Evolutionary conservation across 495 filamentous ascomycete genomes (phyloP).

Genomic region (Parathielavia appendiculata): DNA sequence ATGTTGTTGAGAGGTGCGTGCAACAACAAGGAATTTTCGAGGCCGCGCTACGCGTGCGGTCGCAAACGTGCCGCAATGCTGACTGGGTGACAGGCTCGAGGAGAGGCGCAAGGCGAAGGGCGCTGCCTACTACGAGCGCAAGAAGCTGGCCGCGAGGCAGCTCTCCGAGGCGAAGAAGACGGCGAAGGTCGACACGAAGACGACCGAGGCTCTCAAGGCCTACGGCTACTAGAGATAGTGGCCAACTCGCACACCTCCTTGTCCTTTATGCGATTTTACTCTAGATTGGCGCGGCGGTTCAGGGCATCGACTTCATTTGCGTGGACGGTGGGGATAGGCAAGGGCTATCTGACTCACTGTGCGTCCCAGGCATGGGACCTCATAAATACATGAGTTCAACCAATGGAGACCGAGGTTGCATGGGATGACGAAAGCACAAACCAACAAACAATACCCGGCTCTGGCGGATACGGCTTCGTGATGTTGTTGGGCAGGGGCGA

Average conservation of each 20-base stretch:
- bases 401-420: conserved; percentile 36
- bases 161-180: conserved; percentile 85
- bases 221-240: conserved; percentile 50
- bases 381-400: conserved; percentile 40
- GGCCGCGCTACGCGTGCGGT: not conserved
- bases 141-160: conserved; percentile 89
- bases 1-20: conserved; percentile 91
- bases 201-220: conserved; percentile 48
- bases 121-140: conserved; percentile 97
- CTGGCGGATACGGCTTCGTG: conserved; percentile 23
- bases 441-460: conserved; percentile 32
- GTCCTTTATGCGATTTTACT: conserved; percentile 39
- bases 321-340: conserved; percentile 34
- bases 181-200: conserved; percentile 74
- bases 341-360: conserved; percentile 35
- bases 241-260: conserved; percentile 24
- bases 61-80: conserved; percentile 27
- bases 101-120: conserved; percentile 99
- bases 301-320: conserved; percentile 40
- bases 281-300: conserved; percentile 42
- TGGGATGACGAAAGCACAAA: conserved; percentile 30
- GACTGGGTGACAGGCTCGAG: conserved; percentile 70
- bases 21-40: not conserved
- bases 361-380: conserved; percentile 35
- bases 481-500: conserved; percentile 23